Conservation (phyloP, 2,329 filamentous ascomycete genomes). For the Hortaea sp. region DNA sequence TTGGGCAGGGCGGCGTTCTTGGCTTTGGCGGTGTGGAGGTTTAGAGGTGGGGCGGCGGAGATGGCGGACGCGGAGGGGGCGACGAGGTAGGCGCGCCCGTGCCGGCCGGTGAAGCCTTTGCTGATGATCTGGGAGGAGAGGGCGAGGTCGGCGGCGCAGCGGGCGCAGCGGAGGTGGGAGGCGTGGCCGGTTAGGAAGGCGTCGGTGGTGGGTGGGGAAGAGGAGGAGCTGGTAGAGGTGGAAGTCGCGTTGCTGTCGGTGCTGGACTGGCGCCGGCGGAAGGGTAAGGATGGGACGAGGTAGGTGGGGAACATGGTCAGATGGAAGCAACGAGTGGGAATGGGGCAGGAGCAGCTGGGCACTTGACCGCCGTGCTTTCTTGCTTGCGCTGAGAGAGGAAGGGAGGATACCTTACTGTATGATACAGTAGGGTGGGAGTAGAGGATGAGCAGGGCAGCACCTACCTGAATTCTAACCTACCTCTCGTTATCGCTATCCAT, state of each 20-base stretch:
- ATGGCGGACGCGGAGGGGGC: constrained; percentile 30
- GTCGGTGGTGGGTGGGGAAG: constrained; percentile 1
- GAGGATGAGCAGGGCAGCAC: too few species aligned
- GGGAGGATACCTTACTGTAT: too few species aligned
- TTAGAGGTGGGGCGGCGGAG: constrained; percentile 5
- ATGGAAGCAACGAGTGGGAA: neutral
- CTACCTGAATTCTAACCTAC: too few species aligned
- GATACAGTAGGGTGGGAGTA: too few species aligned
- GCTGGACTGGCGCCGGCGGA: constrained; percentile 36
- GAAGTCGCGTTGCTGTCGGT: constrained; percentile 27
- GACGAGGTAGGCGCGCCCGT: constrained; percentile 55
- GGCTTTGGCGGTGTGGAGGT: constrained; percentile 11
- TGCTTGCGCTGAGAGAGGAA: neutral
- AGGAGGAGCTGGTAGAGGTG: constrained; percentile 18
- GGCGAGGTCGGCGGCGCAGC: constrained; percentile 50
- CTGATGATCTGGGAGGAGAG: constrained; percentile 50
- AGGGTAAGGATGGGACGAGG: constrained; percentile 39
- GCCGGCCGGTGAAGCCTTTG: constrained; percentile 56
- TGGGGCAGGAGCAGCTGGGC: neutral
- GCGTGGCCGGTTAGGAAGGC: constrained; percentile 37
- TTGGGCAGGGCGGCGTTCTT: constrained; percentile 23
- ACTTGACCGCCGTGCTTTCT: neutral
- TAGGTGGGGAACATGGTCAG: constrained; percentile 39
- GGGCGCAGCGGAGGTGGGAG: constrained; percentile 49
- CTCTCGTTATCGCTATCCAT: too few species aligned